These are phyloP conservation scores for Coemansia umbellata DNA, from an alignment of 192 early-diverging fungal genomes.

Conservation along the genomic window DNA sequence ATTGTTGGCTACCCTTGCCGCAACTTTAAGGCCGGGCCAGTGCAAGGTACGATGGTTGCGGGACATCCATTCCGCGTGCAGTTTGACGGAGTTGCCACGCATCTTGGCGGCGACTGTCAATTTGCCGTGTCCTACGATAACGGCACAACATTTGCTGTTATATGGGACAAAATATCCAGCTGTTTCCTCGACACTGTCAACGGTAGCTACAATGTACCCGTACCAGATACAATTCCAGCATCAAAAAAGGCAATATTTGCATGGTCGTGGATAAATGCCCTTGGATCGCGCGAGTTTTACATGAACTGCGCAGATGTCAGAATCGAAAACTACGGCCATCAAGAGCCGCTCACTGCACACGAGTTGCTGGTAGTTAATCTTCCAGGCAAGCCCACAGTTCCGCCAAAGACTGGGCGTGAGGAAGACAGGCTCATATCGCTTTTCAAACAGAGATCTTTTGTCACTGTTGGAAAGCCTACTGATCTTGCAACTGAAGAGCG, in stretches of 20 bases:
- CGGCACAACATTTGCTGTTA: constrained; percentile 58
- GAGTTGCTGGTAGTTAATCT: constrained; percentile 48
- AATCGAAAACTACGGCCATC: constrained; percentile 49
- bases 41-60: constrained; percentile 42
- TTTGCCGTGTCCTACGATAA: constrained; percentile 61
- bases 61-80: constrained; percentile 50
- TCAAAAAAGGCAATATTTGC: constrained; percentile 53
- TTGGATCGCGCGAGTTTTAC: constrained; percentile 63
- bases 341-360: constrained; percentile 43
- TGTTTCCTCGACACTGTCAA: constrained; percentile 48
- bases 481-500: constrained; percentile 17
- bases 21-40: constrained; percentile 37
- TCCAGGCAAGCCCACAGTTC: constrained; percentile 27
- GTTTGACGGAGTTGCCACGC: constrained; percentile 52
- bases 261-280: constrained; percentile 65
- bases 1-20: constrained; percentile 47
- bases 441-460: constrained; percentile 38
- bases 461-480: constrained; percentile 33
- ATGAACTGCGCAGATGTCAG: constrained; percentile 65
- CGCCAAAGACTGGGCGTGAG: constrained; percentile 33
- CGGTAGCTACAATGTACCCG: constrained; percentile 49
- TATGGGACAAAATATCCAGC: constrained; percentile 51
- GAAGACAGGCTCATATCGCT: constrained; percentile 30
- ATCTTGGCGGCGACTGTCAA: constrained; percentile 68
- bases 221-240: constrained; percentile 57